These are phyloP conservation scores for Boehmeria nivea DNA, from an alignment of 306 rosid genomes.

Conservation along the genomic window DNA sequence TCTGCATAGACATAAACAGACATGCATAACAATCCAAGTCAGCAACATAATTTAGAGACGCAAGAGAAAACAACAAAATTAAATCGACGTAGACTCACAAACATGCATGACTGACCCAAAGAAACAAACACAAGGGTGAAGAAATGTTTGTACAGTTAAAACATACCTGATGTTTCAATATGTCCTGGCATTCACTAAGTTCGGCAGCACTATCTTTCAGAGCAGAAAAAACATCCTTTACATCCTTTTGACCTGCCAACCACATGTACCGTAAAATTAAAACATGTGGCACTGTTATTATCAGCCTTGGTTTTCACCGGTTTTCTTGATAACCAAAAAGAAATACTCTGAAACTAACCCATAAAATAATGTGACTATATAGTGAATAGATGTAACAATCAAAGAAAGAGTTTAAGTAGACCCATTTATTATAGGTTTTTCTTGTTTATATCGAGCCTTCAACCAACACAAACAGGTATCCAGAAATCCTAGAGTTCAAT, in stretches of 20 bases:
- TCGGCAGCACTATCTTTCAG: conserved; percentile 73
- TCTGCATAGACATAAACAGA: conserved; percentile 51
- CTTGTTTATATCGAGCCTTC: too few relatives aligned
- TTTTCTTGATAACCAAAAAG: too few relatives aligned
- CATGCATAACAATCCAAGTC: neutral
- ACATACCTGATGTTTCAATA: conserved; percentile 65
- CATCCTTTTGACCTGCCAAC: conserved; percentile 73
- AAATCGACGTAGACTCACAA: neutral
- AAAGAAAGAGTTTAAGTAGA: too few relatives aligned
- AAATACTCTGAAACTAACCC: too few relatives aligned
- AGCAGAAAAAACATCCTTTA: conserved; percentile 55
- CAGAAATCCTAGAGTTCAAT: too few relatives aligned
- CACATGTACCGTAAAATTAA: neutral
- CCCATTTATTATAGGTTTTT: too few relatives aligned
- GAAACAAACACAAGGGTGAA: neutral
- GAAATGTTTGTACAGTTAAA: conserved; percentile 5
- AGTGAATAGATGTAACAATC: too few relatives aligned
- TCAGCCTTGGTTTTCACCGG: too few relatives aligned
- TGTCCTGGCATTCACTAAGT: conserved; percentile 42
- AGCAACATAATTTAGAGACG: conserved; percentile 7
- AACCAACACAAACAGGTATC: too few relatives aligned
- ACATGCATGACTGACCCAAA: neutral
- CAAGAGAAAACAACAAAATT: neutral
- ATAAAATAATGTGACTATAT: too few relatives aligned
- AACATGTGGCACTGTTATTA: too few relatives aligned